Evolutionary conservation across 345 rosid species (phyloP).

Genomic region (Heritiera fomes): DNA sequence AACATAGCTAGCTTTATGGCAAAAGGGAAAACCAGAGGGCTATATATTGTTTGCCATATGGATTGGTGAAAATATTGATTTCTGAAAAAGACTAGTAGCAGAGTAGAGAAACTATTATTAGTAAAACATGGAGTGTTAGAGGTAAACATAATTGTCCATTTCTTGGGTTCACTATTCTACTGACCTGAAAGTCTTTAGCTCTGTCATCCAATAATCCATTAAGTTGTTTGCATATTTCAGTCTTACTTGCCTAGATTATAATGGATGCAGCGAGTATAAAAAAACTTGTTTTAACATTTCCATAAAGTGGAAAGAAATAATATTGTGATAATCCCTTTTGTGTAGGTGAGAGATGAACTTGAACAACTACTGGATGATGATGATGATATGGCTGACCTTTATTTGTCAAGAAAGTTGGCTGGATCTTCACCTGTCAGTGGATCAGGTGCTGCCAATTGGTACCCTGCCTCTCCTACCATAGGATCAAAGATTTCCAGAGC

Average conservation of each 20-base stretch:
- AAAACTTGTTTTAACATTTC: neutral
- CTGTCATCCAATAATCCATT: neutral
- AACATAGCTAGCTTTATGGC: neutral
- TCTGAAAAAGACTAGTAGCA: neutral
- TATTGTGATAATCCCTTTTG: conserved; percentile 22
- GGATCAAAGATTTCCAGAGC: conserved; percentile 96
- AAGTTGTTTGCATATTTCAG: neutral
- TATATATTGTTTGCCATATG: neutral
- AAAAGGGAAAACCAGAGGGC: neutral
- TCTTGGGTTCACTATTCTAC: neutral
- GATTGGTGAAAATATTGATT: conserved; percentile 9
- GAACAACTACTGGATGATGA: conserved; percentile 96
- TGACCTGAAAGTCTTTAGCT: neutral
- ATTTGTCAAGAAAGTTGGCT: conserved; percentile 83
- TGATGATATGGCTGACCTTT: conserved; percentile 97
- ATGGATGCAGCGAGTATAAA: neutral
- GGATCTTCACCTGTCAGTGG: conserved; percentile 71
- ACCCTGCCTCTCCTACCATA: conserved; percentile 76
- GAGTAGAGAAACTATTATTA: neutral
- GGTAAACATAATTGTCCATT: neutral
- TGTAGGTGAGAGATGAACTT: conserved; percentile 94
- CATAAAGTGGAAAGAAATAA: neutral
- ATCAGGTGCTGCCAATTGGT: conserved; percentile 75
- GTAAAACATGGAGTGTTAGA: neutral
- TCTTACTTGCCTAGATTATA: neutral